These are phyloP conservation scores for Aspergillus pseudotamarii DNA, from an alignment of 2,329 filamentous ascomycete species.

Conservation along the genomic window DNA sequence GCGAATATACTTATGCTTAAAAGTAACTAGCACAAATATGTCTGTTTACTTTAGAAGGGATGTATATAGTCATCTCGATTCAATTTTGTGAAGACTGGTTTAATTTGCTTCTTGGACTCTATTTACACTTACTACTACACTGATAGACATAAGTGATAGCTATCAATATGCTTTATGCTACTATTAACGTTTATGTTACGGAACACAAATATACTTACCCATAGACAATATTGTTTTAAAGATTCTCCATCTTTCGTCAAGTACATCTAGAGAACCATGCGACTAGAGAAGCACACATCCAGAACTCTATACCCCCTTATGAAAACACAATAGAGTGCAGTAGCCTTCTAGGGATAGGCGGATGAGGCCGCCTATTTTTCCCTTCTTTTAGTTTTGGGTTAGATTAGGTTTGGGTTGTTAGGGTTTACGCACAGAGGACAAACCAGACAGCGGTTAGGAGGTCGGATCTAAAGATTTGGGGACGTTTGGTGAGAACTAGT, in stretches of 20 bases:
- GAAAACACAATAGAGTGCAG: neutral
- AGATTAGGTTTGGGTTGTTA: neutral
- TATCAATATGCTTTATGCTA: neutral
- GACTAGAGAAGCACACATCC: neutral
- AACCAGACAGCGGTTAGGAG: conserved; percentile 12
- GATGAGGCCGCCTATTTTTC: no score
- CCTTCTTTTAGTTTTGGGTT: neutral
- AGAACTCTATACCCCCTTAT: neutral
- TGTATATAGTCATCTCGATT: neutral
- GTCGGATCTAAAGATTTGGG: conserved; percentile 8
- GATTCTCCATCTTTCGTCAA: neutral
- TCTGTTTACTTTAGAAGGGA: neutral
- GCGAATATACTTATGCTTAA: conserved; percentile 7
- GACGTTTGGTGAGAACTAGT: conserved; percentile 3
- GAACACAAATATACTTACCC: no score
- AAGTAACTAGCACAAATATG: neutral
- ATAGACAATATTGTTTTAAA: neutral
- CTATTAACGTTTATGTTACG: neutral
- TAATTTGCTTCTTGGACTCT: neutral
- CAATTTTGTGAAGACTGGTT: neutral
- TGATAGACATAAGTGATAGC: neutral
- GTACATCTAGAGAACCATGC: neutral
- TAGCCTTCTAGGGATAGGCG: no score
- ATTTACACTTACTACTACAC: neutral
- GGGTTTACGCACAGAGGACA: conserved; percentile 9